These are phyloP conservation scores for Rhizoctonia solani DNA, from an alignment of 1,284 basidiomycete species.

Conservation along the genomic window DNA sequence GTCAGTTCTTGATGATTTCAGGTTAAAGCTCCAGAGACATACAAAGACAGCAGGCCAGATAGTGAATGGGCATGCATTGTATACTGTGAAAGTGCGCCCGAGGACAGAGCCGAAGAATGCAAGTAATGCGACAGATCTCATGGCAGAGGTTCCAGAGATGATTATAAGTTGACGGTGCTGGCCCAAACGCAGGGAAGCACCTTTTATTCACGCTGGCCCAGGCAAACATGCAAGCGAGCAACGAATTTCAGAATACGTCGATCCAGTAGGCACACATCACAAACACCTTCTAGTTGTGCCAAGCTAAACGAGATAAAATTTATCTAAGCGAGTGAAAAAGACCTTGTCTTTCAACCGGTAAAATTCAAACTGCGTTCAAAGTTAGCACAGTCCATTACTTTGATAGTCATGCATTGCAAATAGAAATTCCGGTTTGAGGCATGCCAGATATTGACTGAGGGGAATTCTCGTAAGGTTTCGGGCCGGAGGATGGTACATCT, in stretches of 20 bases:
- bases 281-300: background rate
- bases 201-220: background rate
- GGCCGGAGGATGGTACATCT: too few species aligned
- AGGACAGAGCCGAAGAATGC: constrained; percentile 3
- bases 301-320: background rate
- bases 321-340: background rate
- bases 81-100: constrained; percentile 26
- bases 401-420: constrained; percentile 38
- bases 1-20: constrained; percentile 22
- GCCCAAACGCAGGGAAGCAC: background rate
- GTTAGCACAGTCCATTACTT: too few species aligned
- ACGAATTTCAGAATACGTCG: background rate
- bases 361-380: background rate
- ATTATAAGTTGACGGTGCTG: background rate
- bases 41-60: constrained; percentile 39
- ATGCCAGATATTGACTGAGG: too few species aligned
- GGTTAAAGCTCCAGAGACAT: background rate
- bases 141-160: background rate
- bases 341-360: background rate
- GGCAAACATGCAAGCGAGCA: background rate
- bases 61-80: too few species aligned
- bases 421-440: too few species aligned
- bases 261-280: too few species aligned
- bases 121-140: background rate
- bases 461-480: too few species aligned